Percentiles rank a stretch among this genome's conserved stretches.
Conservation (phyloP, 257 asterid species). For the Penstemon eatonii region DNA sequence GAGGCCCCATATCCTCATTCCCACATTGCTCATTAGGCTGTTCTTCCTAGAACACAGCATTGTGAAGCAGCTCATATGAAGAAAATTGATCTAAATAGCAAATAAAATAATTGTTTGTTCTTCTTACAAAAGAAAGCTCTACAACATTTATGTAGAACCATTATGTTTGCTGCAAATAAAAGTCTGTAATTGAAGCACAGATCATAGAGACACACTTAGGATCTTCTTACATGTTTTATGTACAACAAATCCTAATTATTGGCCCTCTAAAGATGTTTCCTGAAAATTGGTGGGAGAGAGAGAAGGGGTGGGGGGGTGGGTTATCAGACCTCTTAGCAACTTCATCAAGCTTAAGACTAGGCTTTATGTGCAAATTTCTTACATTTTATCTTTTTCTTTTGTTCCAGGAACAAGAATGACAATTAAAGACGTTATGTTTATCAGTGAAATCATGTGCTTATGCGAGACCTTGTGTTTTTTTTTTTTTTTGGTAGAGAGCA, state of each 20-base stretch:
- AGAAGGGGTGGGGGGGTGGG: too few relatives aligned
- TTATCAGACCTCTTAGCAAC: background rate
- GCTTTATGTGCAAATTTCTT: background rate
- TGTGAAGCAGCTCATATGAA: conserved; percentile 22
- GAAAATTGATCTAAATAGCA: conserved; percentile 3
- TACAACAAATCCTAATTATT: background rate
- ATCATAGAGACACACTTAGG: background rate
- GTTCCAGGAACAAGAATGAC: background rate
- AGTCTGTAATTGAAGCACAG: background rate
- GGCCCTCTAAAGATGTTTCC: conserved; percentile 6
- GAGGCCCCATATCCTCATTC: conserved; percentile 75
- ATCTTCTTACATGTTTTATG: background rate
- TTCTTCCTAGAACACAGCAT: conserved; percentile 60
- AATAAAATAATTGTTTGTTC: conserved; percentile 1
- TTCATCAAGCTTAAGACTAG: background rate
- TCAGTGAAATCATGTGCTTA: background rate
- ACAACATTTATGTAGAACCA: conserved; percentile 1
- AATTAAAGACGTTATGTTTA: background rate
- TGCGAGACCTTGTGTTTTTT: background rate
- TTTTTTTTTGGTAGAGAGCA: background rate
- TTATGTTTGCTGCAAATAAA: conserved; percentile 10
- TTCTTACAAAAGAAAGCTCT: background rate
- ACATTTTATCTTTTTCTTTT: background rate
- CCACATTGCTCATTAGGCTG: conserved; percentile 48
- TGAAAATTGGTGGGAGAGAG: background rate